A percentile compares a stretch with the other conserved stretches of the same genome.
Conservation (phyloP, 2,329 filamentous ascomycete genomes). For the Sclerotinia borealis region DNA sequence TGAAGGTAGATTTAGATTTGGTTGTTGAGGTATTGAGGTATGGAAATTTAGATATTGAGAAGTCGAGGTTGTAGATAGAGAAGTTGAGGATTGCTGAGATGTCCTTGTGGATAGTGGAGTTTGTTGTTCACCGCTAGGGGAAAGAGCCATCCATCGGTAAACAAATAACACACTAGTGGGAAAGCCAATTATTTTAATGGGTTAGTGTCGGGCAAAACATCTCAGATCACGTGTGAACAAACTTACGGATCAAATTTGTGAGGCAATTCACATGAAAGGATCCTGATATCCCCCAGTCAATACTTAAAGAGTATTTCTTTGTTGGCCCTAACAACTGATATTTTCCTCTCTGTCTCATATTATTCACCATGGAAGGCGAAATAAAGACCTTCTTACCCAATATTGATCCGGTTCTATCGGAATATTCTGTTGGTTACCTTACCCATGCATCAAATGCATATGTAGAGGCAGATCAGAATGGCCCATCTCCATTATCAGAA, state of each 20-base stretch:
- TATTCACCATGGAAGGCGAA: slow-evolving; percentile 68
- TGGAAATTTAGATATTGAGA: slow-evolving; percentile 8
- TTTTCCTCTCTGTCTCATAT: neutral
- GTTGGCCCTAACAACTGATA: neutral
- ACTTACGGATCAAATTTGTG: neutral
- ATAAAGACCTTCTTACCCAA: slow-evolving; percentile 78
- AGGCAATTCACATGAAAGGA: slow-evolving; percentile 1
- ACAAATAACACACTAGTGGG: slow-evolving; percentile 11
- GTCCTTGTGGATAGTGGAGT: slow-evolving; percentile 22
- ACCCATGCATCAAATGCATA: slow-evolving; percentile 86
- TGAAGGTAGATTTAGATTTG: slow-evolving; percentile 37
- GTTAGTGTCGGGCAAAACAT: neutral
- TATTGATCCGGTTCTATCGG: slow-evolving; percentile 81
- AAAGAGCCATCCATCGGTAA: slow-evolving; percentile 12
- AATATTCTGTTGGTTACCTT: slow-evolving; percentile 91
- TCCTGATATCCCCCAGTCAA: neutral
- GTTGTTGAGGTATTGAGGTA: slow-evolving; percentile 15
- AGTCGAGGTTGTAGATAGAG: slow-evolving; percentile 15
- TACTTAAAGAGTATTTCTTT: neutral
- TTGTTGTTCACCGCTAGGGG: slow-evolving; percentile 16
- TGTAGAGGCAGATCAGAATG: slow-evolving; percentile 64
- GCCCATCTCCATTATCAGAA: slow-evolving; percentile 72
- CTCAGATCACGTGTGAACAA: neutral
- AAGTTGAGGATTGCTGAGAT: slow-evolving; percentile 17
- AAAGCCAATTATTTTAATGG: neutral